Evolutionary conservation across 345 rosid species (phyloP).

Genomic region (Trapa bicornis): DNA sequence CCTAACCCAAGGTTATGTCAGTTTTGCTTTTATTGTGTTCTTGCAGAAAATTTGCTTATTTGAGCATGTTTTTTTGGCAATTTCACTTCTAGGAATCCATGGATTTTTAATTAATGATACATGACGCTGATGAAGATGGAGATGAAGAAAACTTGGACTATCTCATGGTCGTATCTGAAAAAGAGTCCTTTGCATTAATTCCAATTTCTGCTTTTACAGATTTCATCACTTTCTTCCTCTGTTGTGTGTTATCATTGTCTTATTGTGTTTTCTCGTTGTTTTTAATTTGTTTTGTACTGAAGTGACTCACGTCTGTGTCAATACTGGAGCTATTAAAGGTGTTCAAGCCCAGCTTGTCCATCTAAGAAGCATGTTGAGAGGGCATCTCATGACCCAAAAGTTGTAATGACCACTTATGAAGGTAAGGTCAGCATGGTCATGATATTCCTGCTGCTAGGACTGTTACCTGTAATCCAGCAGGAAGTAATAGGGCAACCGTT

Average conservation of each 20-base stretch:
- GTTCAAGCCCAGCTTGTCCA: conserved; percentile 83
- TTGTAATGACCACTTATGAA: conserved; percentile 54
- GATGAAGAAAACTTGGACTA: not conserved
- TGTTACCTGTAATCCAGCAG: conserved; percentile 36
- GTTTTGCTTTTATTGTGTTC: conserved; percentile 2
- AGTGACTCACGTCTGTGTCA: not conserved
- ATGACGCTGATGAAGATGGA: not conserved
- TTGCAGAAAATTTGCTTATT: not conserved
- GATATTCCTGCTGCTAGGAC: conserved; percentile 68
- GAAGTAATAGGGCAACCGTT: conserved; percentile 11
- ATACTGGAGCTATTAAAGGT: conserved; percentile 85
- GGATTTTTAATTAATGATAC: not conserved
- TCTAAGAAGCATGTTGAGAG: conserved; percentile 20
- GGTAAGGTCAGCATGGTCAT: conserved; percentile 59
- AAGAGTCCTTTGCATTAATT: not conserved
- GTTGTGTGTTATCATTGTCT: not conserved
- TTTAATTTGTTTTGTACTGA: not conserved
- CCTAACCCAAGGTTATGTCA: conserved; percentile 71
- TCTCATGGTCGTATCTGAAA: not conserved
- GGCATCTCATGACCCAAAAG: conserved; percentile 16
- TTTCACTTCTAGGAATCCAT: not conserved
- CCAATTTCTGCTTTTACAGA: not conserved
- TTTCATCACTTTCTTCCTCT: not conserved
- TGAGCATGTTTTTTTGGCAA: not conserved
- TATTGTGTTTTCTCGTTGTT: too few relatives aligned